These are phyloP conservation scores for Backusella tuberculispora DNA, from an alignment of 192 early-diverging fungal species.

Conservation along the genomic window DNA sequence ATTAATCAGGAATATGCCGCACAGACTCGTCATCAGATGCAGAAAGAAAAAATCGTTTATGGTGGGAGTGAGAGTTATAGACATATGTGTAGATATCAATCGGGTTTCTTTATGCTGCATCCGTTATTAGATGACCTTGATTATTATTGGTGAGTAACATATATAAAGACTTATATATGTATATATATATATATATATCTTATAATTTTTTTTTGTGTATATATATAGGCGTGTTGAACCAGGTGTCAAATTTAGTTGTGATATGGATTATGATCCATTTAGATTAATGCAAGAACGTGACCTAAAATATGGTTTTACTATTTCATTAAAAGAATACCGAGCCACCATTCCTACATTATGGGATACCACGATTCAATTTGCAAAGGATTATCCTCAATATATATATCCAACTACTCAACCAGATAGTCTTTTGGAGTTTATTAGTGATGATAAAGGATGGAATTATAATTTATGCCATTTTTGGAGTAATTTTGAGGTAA, in stretches of 20 bases:
- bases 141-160: constrained; percentile 73
- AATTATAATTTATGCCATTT: constrained; percentile 81
- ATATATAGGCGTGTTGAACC: constrained; percentile 73
- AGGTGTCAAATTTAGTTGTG: constrained; percentile 80
- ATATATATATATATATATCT: neutral
- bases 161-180: neutral
- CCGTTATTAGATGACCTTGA: constrained; percentile 68
- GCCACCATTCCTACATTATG: constrained; percentile 76
- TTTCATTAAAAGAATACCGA: constrained; percentile 70
- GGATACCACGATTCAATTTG: constrained; percentile 59
- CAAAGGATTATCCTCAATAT: constrained; percentile 50
- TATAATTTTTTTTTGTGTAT: neutral
- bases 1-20: constrained; percentile 67
- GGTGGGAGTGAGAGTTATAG: constrained; percentile 70
- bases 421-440: constrained; percentile 50
- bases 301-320: constrained; percentile 81
- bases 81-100: constrained; percentile 81
- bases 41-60: constrained; percentile 56
- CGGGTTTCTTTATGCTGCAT: constrained; percentile 81
- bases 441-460: constrained; percentile 55
- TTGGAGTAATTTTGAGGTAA: constrained; percentile 91
- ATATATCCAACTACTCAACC: constrained; percentile 46
- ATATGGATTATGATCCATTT: constrained; percentile 89
- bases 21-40: constrained; percentile 59
- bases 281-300: constrained; percentile 73